Base-by-base conservation (phyloP, 768 basidiomycete species). In the Exidia glandulosa region DNA sequence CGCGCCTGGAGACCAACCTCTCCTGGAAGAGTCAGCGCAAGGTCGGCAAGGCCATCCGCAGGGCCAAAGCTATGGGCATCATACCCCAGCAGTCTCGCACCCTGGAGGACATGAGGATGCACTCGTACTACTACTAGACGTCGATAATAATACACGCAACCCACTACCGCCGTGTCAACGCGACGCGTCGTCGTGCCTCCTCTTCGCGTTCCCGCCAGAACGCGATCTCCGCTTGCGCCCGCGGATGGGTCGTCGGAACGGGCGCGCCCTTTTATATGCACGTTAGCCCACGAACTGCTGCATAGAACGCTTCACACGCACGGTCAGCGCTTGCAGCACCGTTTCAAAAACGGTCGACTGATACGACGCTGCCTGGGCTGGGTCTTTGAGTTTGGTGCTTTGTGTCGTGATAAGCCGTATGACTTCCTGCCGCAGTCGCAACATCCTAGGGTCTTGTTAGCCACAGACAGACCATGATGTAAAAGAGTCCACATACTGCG, bases 11-110 rank as follows among this genome's bases (percentile, higher is more conserved):
- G 32, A 94, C 90, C 0, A 74, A 78, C 5, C 75, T 97, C 50
- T 92, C 93, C 2, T 79, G 83, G 71, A 85, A 84, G 73, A 87
- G 75, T 59, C 94, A 96, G 70, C 80, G 90, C 48, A 77, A 78
- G 62, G 65, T 96, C 3, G 88, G 83, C 61, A 92, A 92, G 72
- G 89, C 93, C 48, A 86, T 96, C 60, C 84, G 88, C 50, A 77
- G 94, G 61, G 88, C 94, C 61, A 90, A 87, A 74, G 86, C 86
- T 79, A 94, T 95, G 89, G 94, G 94, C 41, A 69, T 91, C 60
- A 81, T 95, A 58, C 88, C 91, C 50, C 50, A 54, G 50, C 50
- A 54, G 27, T 54, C 50, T 10, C 41, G 41, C 41, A 45, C 16
- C n/a, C n/a, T n/a, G n/a, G n/a, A n/a, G n/a, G n/a, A n/a, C n/a